Base-by-base conservation (phyloP, 2,329 filamentous ascomycete genomes). In the Aspergillus flavus region DNA sequence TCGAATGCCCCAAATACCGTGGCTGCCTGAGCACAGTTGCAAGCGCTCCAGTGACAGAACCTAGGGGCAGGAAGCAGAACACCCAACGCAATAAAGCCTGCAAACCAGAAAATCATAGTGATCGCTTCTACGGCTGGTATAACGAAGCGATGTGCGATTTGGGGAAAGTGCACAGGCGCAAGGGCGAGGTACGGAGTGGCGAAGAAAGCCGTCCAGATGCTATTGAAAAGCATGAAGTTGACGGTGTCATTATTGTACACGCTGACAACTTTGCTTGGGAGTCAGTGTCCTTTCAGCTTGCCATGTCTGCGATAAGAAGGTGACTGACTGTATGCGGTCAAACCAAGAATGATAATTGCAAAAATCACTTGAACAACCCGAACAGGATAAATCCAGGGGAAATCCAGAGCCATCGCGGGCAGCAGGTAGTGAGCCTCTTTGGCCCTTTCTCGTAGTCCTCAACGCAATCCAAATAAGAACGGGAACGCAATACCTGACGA, bases 31-130 rank as follows among this genome's bases (percentile, higher is more conserved):
- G 85, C 79, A 12, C 85, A 80, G 52, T 82, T 81, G 76, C 91
- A 94, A 19, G 81, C 82, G 21, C 77, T 80, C 48, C 82, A 81
- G 48, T 80, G 82, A 72, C 87, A 89, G 61, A 84, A 80, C 10
- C 74, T 78, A 0, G 86, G 80, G 19, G 85, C 83, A 59, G 86
- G 85, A 62, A 93, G 78, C 61, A 83, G 83, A 23, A 88, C 89
- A 0, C 90, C 92, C 12, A 94, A 78, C 0, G 92, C 92, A 68
- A 96, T 89, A 71, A 93, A 91, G 7, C 92, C 93, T 0, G 90
- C 89, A 73, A 97, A 95, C 93, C 93, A 97, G 82, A 96, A 96
- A 61, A 96, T 83, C 80, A 90, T 89, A 11, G 92, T 95, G 28
- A 95, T 68, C 54, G 82, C 82, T 72, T 96, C 91, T 36, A 92